Evolutionary conservation across 139 green algal species (phyloP).

Genomic region (Ettlia oleoabundans): DNA sequence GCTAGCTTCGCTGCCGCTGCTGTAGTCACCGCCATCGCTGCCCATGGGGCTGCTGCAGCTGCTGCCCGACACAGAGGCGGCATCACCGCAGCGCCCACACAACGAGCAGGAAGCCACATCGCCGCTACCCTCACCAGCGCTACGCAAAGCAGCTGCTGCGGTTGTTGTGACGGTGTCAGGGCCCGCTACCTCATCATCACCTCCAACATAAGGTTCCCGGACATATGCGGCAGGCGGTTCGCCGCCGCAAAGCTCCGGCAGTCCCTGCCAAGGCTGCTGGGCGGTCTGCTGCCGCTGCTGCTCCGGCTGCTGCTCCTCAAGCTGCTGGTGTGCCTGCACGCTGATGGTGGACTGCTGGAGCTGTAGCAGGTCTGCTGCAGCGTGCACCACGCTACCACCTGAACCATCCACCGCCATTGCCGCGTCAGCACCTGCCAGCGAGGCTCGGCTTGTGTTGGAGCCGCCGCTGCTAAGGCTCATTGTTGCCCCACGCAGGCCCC

Average conservation of each 20-base stretch:
- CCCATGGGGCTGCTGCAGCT: slow-evolving; percentile 3
- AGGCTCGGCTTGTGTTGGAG: slow-evolving; percentile 15
- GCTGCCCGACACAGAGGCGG: slow-evolving; percentile 18
- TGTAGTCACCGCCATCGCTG: neutral
- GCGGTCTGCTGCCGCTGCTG: neutral
- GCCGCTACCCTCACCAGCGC: too few relatives aligned
- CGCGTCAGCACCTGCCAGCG: slow-evolving; percentile 4
- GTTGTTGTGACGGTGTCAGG: neutral
- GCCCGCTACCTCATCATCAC: neutral
- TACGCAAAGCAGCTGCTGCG: too few relatives aligned
- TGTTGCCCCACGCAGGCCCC: neutral
- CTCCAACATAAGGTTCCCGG: neutral
- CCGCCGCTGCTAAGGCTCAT: slow-evolving; percentile 27
- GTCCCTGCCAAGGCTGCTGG: neutral
- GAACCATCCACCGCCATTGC: slow-evolving; percentile 7
- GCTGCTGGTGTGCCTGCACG: neutral
- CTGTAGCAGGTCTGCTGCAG: slow-evolving; percentile 20
- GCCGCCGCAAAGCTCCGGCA: neutral
- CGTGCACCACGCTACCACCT: neutral
- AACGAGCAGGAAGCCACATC: too few relatives aligned
- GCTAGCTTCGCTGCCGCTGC: neutral
- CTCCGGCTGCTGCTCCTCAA: neutral
- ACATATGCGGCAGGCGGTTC: neutral
- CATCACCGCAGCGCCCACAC: neutral
- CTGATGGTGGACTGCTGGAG: neutral